Base-by-base conservation (phyloP, 208 protist genomes). In the Trypanosoma avium region DNA sequence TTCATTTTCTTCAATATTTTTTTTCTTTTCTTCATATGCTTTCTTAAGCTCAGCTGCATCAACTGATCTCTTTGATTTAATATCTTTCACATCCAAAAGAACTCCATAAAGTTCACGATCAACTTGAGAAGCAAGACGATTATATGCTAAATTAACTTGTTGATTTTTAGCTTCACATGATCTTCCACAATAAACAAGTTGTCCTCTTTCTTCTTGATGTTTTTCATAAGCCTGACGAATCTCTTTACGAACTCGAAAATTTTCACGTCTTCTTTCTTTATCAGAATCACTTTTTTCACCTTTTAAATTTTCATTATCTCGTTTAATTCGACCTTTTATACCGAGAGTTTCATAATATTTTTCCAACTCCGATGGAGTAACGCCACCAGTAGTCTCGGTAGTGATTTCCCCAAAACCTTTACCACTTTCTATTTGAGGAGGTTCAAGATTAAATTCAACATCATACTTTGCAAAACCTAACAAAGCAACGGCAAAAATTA, bases 41-140 rank as follows among this genome's bases (percentile, higher is more conserved):
- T 75, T 76, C 65, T 84, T 91, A 24, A 92, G 73, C 61, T 84
- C 65, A 26, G 57, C 33, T 0, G 73, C 75, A 10, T 75, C 81
- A 22, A 76, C 67, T 33, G 70, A 69, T 19, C 86, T 81, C 36
- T 61, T 74, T 3, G 80, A 83, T 57, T 88, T 90, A 47, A 81
- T 92, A 45, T 95, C 81, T 36, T 81, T 81, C 24, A 75, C 80
- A 53, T 92, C 86, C n/a, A 92, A 68, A 9, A 95, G 74, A 56
- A 95, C 86, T 24, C 77, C 70, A 53, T 88, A 95, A 9, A 95
- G 77, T 56, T 95, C 86, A 17, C 89, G 81, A 61, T 95, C 89
- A 17, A 95, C 80, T 57, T 95, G 86, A n/a, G 84, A 84, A 26
- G 73, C 56, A 13, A 95, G 75, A 22, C 83, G 88, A 58, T 79